These are phyloP conservation scores for Apocynum venetum DNA, from an alignment of 257 asterid species.

Conservation along the genomic window DNA sequence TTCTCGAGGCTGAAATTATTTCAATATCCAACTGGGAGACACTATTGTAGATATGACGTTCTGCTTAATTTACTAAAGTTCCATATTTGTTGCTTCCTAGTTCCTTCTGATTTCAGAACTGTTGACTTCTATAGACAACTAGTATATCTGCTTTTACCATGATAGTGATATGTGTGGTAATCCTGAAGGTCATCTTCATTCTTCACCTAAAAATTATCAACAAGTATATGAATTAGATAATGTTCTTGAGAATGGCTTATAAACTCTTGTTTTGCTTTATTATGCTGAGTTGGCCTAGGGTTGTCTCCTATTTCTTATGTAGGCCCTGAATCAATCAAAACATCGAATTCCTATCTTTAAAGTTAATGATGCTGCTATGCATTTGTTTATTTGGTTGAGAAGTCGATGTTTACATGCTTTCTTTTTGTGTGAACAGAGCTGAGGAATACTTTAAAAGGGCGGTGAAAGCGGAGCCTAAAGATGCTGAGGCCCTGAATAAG, in stretches of 20 bases:
- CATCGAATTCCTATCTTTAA: constrained; percentile 8
- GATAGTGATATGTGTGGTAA: constrained; percentile 52
- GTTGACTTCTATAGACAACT: constrained; percentile 21
- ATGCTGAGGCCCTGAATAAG: constrained; percentile 82
- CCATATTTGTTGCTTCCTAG: constrained; percentile 5
- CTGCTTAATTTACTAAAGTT: constrained; percentile 4
- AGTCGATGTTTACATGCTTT: constrained; percentile 13
- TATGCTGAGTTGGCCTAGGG: too few relatives aligned
- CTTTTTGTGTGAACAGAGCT: constrained; percentile 50
- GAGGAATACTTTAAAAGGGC: constrained; percentile 93
- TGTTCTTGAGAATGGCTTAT: too few relatives aligned
- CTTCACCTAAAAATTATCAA: constrained; percentile 4
- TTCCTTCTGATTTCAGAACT: constrained; percentile 7
- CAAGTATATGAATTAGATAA: too few relatives aligned
- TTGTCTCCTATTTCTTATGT: too few relatives aligned
- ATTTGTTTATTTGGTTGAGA: not conserved
- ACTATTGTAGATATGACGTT: constrained; percentile 9
- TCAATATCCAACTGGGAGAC: constrained; percentile 3
- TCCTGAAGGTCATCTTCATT: constrained; percentile 7
- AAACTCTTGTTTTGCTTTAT: too few relatives aligned
- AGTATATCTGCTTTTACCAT: constrained; percentile 15
- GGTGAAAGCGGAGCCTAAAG: constrained; percentile 69
- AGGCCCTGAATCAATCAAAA: constrained; percentile 25
- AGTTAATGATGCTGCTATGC: not conserved
- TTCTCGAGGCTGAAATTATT: not conserved